Conservation (phyloP, 2,329 filamentous ascomycete genomes). For the Scopulariopsis brevicaulis region DNA sequence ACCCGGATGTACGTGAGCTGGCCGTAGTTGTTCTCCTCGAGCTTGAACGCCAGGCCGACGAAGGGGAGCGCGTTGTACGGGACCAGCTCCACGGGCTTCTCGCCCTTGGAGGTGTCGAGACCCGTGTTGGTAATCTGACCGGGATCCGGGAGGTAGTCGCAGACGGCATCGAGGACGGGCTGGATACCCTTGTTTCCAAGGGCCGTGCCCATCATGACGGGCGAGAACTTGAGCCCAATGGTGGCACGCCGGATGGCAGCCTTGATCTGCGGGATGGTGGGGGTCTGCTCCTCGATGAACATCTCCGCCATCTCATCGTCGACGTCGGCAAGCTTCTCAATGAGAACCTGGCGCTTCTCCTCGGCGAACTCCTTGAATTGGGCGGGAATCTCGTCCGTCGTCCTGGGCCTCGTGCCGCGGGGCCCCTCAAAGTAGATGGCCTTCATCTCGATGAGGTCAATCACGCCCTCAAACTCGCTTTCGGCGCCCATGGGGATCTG, state of each 20-base stretch:
- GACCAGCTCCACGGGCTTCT: conserved; percentile 75
- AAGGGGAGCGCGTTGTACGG: conserved; percentile 92
- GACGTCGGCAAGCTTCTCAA: conserved; percentile 93
- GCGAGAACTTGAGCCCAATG: conserved; percentile 80
- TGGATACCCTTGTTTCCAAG: conserved; percentile 91
- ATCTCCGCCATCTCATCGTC: conserved; percentile 96
- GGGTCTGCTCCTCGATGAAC: conserved; percentile 78
- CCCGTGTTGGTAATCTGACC: conserved; percentile 81
- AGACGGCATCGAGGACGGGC: conserved; percentile 92
- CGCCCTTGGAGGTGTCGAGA: conserved; percentile 68
- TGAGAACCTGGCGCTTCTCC: conserved; percentile 74
- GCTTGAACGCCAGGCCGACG: conserved; percentile 93
- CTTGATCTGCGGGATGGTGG: conserved; percentile 75
- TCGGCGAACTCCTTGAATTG: conserved; percentile 64
- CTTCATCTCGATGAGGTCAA: conserved; percentile 88
- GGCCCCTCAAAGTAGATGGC: conserved; percentile 84
- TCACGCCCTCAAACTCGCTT: conserved; percentile 83
- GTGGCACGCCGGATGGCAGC: conserved; percentile 85
- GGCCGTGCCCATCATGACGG: conserved; percentile 93
- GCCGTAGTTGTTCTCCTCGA: conserved; percentile 97
- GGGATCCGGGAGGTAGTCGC: conserved; percentile 91
- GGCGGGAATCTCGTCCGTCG: conserved; percentile 73
- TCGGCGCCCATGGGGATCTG: conserved; percentile 92
- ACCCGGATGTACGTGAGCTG: conserved; percentile 98
- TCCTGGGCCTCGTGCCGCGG: conserved; percentile 65